Base-by-base conservation (phyloP, 495 filamentous ascomycete genomes). In the Penicillium flavigenum region DNA sequence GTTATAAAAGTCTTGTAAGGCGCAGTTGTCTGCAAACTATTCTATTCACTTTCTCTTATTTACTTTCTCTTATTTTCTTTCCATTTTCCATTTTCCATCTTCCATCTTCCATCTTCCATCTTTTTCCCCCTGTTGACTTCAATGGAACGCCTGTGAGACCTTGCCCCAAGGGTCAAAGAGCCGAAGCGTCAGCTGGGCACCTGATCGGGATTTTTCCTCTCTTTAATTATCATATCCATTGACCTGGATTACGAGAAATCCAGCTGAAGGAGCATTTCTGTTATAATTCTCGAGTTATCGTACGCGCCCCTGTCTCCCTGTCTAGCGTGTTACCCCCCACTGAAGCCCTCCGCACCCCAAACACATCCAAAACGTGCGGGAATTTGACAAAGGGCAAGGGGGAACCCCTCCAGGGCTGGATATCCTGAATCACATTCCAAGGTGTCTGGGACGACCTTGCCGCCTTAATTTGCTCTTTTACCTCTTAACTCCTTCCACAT, bases 81-180 rank as follows among this genome's bases (percentile, higher is more conserved):
- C 43, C 39, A 39, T 48, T 65, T 54, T 20, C 20, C n/a, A n/a
- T n/a, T n/a, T n/a, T 34, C 26, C 57, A 53, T 58, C 55, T 47
- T 48, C 45, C 19, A 14, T 53, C 45, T 36, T 16, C 24, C 44
- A 51, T 54, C n/a, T 58, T 29, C 43, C 34, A 39, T 36, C 47
- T 53, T 26, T 10, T 47, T 34, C 24, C 19, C 24, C 24, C 9
- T 24, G 16, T 44, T 38, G 29, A 17, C 14, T 47, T 39, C 43
- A 29, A 52, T 46, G 34, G 32, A 16, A 46, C 36, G 53, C 43
- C 44, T 55, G 53, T 55, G 53, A 55, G 53, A 55, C 53, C 53
- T 55, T 47, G 43, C 24, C 20, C 34, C 44, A 47, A 55, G 53
- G 53, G 53, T 55, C 53, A 55, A 55, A 55, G 53, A 55, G 53